Evolutionary conservation across 176 grass and related monocot genomes (phyloP), one percentile per base, ranked within the genome.

Genomic region (Cenchrus americanus): DNA sequence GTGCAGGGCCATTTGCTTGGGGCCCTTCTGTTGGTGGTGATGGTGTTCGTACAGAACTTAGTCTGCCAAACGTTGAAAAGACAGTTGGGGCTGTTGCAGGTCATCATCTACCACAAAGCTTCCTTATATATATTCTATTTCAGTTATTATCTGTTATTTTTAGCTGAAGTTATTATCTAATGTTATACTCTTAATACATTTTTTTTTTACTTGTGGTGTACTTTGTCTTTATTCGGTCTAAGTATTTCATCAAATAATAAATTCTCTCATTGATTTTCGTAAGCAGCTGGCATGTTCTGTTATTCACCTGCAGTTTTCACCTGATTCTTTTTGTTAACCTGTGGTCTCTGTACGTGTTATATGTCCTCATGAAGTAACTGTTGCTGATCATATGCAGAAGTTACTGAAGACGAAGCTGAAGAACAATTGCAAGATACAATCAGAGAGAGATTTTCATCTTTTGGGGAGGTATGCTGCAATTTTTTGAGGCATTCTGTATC

Each of bases 11-110:
- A 62, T 98, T 98, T 88, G 37, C 96, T 6, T 98, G 96, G 96
- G 96, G 96, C 50, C 96, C 96, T 61, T 81, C 96, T 85, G 96
- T 98, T 64, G 96, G 96, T 44, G 93, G 96, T 72, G 96, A 98
- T 80, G 96, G 93, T 82, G 96, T 98, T 69, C 92, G 96, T 71
- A 90, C 96, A 57, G 93, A 95, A 82, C 89, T 95, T 87, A 93
- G 89, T 92, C 88, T 98, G 43, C 96, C 96, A 64, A 98, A 92
- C 71, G 83, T 98, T 30, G 83, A 75, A 53, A 97, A 94, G 77
- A 94, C 92, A 62, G 87, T 92, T 92, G 94, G 92, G 55, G 87
- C 94, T 65, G 76, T 87, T 85, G 88, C 87, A 92, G 94, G 94
- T 88, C 37, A 79, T 69, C 70, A 59, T 81, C 69, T 76, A 53